Evolutionary conservation across 2,329 filamentous ascomycete genomes (phyloP), one percentile per base, ranked within the genome.

Genomic region (Sordariomycetes sp.): DNA sequence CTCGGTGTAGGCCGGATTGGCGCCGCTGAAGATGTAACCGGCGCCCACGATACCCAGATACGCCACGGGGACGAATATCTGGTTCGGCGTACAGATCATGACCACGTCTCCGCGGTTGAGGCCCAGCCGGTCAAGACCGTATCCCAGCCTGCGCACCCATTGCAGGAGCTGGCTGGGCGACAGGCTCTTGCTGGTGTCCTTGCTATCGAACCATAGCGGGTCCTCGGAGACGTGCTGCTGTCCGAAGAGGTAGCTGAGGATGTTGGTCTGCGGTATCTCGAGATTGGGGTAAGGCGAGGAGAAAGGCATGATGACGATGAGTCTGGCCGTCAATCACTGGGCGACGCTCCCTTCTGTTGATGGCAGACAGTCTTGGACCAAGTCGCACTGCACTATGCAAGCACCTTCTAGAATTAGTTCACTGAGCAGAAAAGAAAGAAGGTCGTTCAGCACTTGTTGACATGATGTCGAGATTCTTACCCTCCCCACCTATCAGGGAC

Each of bases 181-280:
- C 8, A 75, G 51, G 32, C 52, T 59, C 16, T 57, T 53, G 8
- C 44, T 42, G 4, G 63, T 51, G 32, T 72, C 54, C 35, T 59
- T 59, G 26, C 66, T 61, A 47, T 76, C 67, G 34, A 70, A 59
- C 70, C 70, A 76, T 39, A 74, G 50, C 6, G 70, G 67, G 24
- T 64, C 55, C 33, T 66, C 51, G 21, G 64, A 60, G 12, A 45
- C 35, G 34, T 50, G 36, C 19, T 37, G 38, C 4, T 44, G 27
- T 16, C 51, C 52, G 26, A 60, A 61, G 26, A 61, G 40, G 38
- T 60, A 59, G 21, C 43, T 49, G 24, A 62, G 47, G 40, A 63
- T 46, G 46, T 67, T 70, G 42, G 53, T 62, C 51, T 64, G 54
- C 7, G 63, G 63, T 20, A 70, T 59, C 40, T 61, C 50, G 26